phyloP scores from a whole-genome alignment of 345 rosid species.

The Draba incana region DNA sequence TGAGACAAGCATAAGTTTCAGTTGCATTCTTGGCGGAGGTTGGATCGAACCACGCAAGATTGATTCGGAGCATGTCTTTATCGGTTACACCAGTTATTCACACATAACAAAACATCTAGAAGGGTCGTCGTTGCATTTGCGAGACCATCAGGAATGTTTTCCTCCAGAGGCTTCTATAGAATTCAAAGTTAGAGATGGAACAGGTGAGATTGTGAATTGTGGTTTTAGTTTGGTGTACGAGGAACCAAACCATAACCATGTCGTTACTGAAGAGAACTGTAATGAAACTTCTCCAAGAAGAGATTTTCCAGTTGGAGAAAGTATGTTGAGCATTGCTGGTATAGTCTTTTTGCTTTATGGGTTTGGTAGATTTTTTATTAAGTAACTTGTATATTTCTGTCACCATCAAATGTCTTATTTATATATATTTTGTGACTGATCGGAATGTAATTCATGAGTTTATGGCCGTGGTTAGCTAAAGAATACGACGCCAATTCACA shows the following conservation, averaged over 20 bases:
- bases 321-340: too few relatives aligned
- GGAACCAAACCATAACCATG: constrained; percentile 34
- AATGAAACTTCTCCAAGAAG: not conserved
- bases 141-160: constrained; percentile 1
- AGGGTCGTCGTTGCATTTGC: not conserved
- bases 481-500: too few relatives aligned
- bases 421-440: too few relatives aligned
- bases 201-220: constrained; percentile 30
- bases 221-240: constrained; percentile 35
- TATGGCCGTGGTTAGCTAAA: too few relatives aligned
- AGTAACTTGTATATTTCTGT: too few relatives aligned
- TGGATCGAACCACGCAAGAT: constrained; percentile 29
- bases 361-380: too few relatives aligned
- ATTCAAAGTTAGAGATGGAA: constrained; percentile 28
- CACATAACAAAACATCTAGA: constrained; percentile 21
- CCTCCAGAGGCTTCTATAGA: constrained; percentile 30
- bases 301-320: not conserved
- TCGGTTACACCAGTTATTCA: constrained; percentile 31
- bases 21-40: constrained; percentile 25
- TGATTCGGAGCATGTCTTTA: constrained; percentile 37
- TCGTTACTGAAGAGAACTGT: not conserved
- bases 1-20: constrained; percentile 19
- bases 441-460: too few relatives aligned
- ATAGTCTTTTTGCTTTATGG: too few relatives aligned
- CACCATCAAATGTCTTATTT: too few relatives aligned